Evolutionary conservation across 441 rosid species (phyloP).

Genomic region (Erodium moschatum): DNA sequence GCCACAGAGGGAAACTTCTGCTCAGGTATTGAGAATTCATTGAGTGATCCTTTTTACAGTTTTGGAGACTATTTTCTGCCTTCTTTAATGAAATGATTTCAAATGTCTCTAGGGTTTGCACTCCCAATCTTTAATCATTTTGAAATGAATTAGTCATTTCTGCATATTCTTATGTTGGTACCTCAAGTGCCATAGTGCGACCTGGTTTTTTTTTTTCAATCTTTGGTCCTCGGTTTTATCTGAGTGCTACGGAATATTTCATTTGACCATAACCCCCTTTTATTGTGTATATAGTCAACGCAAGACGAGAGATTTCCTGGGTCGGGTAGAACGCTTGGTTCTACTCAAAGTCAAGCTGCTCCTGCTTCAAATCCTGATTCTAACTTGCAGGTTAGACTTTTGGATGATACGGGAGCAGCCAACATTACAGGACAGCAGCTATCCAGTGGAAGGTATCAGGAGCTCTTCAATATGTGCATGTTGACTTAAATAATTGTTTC

Average conservation of each 20-base stretch:
- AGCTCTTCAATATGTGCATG: constrained; percentile 13
- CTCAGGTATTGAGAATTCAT: constrained; percentile 41
- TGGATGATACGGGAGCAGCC: constrained; percentile 41
- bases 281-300: constrained; percentile 37
- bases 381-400: constrained; percentile 69
- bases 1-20: constrained; percentile 61
- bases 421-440: constrained; percentile 30
- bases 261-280: neutral
- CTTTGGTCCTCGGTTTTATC: neutral
- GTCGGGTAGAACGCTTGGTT: constrained; percentile 58
- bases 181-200: neutral
- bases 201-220: neutral
- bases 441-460: constrained; percentile 46
- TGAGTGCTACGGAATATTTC: constrained; percentile 1
- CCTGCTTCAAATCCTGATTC: constrained; percentile 47
- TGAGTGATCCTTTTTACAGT: neutral
- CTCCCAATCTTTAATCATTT: neutral
- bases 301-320: constrained; percentile 74
- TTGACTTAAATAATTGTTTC: neutral
- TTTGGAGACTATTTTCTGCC: neutral
- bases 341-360: constrained; percentile 33
- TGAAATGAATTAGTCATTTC: neutral
- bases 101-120: neutral
- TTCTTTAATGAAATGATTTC: neutral
- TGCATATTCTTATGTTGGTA: neutral